Percentiles rank a stretch among this genome's conserved stretches.
Evolutionary conservation across 1,284 basidiomycete species (phyloP).

Genomic region (Leccinum fuscescens): DNA sequence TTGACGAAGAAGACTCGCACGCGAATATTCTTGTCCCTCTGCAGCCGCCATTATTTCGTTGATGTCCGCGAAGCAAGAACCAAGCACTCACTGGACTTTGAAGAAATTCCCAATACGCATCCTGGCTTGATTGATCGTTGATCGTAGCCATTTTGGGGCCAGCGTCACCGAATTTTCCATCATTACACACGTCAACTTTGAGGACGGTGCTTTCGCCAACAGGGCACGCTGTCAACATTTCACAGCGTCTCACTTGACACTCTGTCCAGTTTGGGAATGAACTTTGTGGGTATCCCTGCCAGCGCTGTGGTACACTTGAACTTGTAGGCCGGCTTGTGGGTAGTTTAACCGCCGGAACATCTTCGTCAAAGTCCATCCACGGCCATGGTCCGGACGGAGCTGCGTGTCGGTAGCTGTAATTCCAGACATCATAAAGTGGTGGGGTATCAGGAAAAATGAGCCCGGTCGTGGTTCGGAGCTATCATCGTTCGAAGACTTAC

Average conservation of each 20-base stretch:
- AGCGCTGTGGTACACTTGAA: slow-evolving; percentile 15
- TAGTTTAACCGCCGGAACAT: slow-evolving; percentile 14
- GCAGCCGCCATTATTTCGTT: background rate
- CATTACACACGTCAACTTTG: slow-evolving; percentile 42
- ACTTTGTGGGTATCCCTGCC: slow-evolving; percentile 50
- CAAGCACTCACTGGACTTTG: slow-evolving; percentile 21
- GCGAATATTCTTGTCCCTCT: slow-evolving; percentile 39
- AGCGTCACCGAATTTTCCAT: slow-evolving; percentile 36
- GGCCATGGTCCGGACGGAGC: slow-evolving; percentile 34
- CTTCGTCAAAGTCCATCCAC: slow-evolving; percentile 37
- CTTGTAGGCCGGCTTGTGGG: background rate
- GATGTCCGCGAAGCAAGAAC: background rate
- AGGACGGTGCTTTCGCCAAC: slow-evolving; percentile 34
- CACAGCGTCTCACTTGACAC: slow-evolving; percentile 45
- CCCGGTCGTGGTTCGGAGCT: background rate
- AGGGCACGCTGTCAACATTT: slow-evolving; percentile 31
- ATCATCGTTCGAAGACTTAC: slow-evolving; percentile 10
- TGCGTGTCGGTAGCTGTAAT: slow-evolving; percentile 32
- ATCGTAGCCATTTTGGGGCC: slow-evolving; percentile 5
- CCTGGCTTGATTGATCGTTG: slow-evolving; percentile 23
- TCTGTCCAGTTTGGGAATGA: slow-evolving; percentile 54
- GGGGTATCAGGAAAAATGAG: background rate
- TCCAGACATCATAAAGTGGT: background rate
- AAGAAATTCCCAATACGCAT: slow-evolving; percentile 40
- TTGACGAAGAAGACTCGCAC: slow-evolving; percentile 51